A percentile compares a stretch with the other conserved stretches of the same genome.
phyloP scores from a whole-genome alignment of 768 basidiomycete genomes.

The Russula sp. region DNA sequence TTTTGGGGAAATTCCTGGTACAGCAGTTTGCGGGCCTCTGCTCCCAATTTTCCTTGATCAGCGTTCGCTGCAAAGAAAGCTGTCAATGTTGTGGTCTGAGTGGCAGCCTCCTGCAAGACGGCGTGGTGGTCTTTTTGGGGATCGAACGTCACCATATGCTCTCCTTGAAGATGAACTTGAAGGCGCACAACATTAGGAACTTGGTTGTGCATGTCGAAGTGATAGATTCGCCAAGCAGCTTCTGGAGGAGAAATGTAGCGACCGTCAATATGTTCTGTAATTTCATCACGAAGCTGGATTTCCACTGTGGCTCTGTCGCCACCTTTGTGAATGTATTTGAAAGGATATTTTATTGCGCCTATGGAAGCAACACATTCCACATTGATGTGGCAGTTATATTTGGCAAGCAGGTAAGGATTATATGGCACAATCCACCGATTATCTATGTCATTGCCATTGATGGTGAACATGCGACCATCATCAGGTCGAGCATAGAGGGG shows the following conservation, averaged over 20 bases:
- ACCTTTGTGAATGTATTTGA: neutral
- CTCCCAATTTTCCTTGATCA: too few species aligned
- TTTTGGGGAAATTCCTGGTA: neutral
- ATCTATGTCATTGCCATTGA: neutral
- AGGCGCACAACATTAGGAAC: neutral
- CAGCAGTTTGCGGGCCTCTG: neutral
- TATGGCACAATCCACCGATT: neutral
- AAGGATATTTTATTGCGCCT: neutral
- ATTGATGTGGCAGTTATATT: neutral
- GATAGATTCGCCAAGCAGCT: neutral
- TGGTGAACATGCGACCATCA: neutral
- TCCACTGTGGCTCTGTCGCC: neutral
- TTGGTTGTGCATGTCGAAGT: neutral
- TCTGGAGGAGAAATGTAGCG: neutral
- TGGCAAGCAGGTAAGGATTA: neutral
- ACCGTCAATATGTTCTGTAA: neutral
- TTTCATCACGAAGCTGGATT: neutral
- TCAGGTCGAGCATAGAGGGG: neutral
- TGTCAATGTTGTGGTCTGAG: neutral
- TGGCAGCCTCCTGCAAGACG: rapidly evolving
- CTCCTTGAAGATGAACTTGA: neutral
- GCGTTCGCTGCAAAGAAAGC: neutral
- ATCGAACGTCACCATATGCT: neutral
- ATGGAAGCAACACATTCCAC: neutral
- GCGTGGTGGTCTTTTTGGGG: neutral